Percentiles rank a stretch among this genome's conserved stretches.
These are phyloP conservation scores for Sedum album DNA, from an alignment of 164 flowering plant genomes.

Conservation along the genomic window DNA sequence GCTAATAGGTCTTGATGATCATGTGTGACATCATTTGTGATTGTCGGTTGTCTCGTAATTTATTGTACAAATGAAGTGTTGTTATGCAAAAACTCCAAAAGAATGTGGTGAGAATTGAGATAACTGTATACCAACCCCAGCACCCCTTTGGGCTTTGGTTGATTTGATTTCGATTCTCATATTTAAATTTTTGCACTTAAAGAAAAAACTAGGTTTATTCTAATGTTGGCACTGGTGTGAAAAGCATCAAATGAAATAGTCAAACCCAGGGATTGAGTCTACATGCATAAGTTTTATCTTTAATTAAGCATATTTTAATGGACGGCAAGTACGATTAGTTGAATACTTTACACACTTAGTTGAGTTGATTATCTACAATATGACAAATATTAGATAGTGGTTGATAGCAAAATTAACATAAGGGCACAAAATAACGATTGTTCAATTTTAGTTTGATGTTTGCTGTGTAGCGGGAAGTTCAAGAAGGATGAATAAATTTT, in stretches of 20 bases:
- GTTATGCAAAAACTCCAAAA: not conserved
- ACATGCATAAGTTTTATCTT: not conserved
- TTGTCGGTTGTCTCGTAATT: too few species aligned
- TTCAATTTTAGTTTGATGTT: too few species aligned
- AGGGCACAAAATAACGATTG: too few species aligned
- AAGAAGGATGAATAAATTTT: too few species aligned
- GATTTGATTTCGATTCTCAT: not conserved
- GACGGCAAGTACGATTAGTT: not conserved
- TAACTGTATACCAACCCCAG: not conserved
- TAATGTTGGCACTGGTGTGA: not conserved
- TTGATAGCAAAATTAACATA: not conserved
- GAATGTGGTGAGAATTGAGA: not conserved
- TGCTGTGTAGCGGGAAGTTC: too few species aligned
- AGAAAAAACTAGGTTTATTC: not conserved
- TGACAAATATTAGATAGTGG: not conserved
- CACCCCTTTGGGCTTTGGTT: too few species aligned
- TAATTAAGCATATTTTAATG: not conserved
- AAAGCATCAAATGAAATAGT: not conserved
- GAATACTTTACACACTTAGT: not conserved
- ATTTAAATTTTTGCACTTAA: not conserved
- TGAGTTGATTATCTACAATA: not conserved
- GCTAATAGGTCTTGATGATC: too few species aligned
- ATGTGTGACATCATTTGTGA: too few species aligned
- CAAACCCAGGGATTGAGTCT: not conserved
- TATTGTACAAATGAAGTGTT: not conserved